Evolutionary conservation across 2,329 filamentous ascomycete genomes (phyloP).

Genomic region (Fusarium pseudoanthophilum): DNA sequence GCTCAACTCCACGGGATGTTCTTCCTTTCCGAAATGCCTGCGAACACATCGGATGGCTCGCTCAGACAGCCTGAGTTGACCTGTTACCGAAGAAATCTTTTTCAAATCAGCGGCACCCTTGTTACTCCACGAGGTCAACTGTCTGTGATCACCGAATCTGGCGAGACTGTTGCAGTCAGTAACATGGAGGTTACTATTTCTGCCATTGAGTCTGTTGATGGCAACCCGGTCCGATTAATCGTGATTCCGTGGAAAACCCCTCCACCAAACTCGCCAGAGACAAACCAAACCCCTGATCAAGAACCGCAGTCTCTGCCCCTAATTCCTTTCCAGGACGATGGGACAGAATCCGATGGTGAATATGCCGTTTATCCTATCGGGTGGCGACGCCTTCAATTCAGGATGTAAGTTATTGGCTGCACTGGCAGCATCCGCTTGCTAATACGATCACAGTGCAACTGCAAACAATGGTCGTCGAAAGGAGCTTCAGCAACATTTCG

Average conservation of each 20-base stretch:
- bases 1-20: conserved; percentile 91
- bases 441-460: conserved; percentile 71
- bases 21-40: conserved; percentile 83
- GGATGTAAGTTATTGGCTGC: conserved; percentile 67
- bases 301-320: conserved; percentile 87
- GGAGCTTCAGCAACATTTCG: conserved; percentile 96
- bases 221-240: conserved; percentile 90
- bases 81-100: conserved; percentile 94
- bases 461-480: conserved; percentile 96
- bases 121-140: conserved; percentile 81
- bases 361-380: conserved; percentile 92
- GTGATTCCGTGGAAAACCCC: conserved; percentile 99
- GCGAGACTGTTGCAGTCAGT: conserved; percentile 83
- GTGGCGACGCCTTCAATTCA: conserved; percentile 93
- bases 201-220: conserved; percentile 94
- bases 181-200: conserved; percentile 89
- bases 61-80: conserved; percentile 83
- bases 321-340: conserved; percentile 72
- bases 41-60: conserved; percentile 67
- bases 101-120: conserved; percentile 92
- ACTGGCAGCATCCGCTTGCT: conserved; percentile 5
- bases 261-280: conserved; percentile 78
- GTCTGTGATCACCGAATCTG: conserved; percentile 84
- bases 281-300: conserved; percentile 75
- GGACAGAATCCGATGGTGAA: conserved; percentile 73